Conservation (phyloP, 768 basidiomycete species). For the Auricularia sp. region DNA sequence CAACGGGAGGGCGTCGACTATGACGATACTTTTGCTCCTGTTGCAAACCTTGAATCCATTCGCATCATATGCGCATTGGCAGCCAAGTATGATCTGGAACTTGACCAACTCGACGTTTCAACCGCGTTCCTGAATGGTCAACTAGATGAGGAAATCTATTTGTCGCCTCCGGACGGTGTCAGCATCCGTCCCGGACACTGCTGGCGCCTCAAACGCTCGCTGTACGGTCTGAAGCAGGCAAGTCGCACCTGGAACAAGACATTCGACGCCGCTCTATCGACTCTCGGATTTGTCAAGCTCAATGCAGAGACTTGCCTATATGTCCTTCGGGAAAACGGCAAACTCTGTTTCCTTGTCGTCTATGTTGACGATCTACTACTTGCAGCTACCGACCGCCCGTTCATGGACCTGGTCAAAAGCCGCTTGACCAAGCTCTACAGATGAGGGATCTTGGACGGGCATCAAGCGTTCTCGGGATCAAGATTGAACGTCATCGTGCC, state of each 20-base stretch:
- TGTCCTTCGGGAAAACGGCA: slow-evolving; percentile 12
- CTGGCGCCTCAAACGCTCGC: neutral
- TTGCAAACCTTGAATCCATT: slow-evolving; percentile 2
- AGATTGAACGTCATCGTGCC: neutral
- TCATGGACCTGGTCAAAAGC: slow-evolving; percentile 6
- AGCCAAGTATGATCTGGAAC: slow-evolving; percentile 9
- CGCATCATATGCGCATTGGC: slow-evolving; percentile 8
- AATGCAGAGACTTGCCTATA: slow-evolving; percentile 2
- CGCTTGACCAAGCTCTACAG: neutral
- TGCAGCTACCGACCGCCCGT: neutral
- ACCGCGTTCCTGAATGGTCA: slow-evolving; percentile 13
- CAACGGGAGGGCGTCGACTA: slow-evolving; percentile 21
- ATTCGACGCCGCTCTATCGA: slow-evolving; percentile 5
- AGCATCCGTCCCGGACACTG: neutral
- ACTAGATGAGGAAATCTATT: slow-evolving; percentile 15
- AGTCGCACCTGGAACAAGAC: slow-evolving; percentile 8
- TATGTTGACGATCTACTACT: slow-evolving; percentile 16
- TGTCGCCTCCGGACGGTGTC: slow-evolving; percentile 4
- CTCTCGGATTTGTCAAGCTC: slow-evolving; percentile 12
- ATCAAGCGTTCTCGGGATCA: neutral
- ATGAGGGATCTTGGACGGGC: neutral
- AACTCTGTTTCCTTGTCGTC: slow-evolving; percentile 10
- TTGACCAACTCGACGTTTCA: slow-evolving; percentile 13
- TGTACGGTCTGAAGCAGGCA: slow-evolving; percentile 14
- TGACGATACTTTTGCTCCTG: slow-evolving; percentile 5